Conservation (phyloP, 163 green algal species). For the Chlamydomonas reinhardtii region DNA sequence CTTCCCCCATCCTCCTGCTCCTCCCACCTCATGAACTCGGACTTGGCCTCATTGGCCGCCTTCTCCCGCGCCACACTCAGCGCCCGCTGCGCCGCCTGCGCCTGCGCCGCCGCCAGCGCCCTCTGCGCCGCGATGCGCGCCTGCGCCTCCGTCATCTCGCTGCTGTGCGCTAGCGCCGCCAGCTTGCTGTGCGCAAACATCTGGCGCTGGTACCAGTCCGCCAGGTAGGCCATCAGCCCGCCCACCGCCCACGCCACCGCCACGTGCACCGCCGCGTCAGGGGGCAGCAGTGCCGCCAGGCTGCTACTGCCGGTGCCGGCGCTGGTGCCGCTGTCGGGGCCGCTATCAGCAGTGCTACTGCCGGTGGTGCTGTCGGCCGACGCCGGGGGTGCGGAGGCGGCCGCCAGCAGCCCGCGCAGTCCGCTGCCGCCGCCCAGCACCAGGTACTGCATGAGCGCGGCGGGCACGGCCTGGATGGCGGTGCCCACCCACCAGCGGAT, state of each 20-base stretch:
- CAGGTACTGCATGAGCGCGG: slow-evolving; percentile 20
- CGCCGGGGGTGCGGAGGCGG: not conserved
- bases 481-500: slow-evolving; percentile 83
- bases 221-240: slow-evolving; percentile 82
- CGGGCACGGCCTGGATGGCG: slow-evolving; percentile 60
- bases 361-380: no score
- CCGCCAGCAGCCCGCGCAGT: not conserved
- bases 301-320: not conserved
- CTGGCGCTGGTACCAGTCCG: slow-evolving; percentile 72
- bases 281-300: slow-evolving; percentile 58
- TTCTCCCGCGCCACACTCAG: slow-evolving; percentile 81
- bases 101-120: slow-evolving; percentile 75
- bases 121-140: slow-evolving; percentile 74
- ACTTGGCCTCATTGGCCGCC: slow-evolving; percentile 88
- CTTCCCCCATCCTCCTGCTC: no score
- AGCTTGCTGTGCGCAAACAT: slow-evolving; percentile 81
- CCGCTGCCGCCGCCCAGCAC: not conserved
- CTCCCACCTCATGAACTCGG: slow-evolving; percentile 87
- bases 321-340: not conserved
- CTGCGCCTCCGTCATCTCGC: slow-evolving; percentile 78
- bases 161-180: slow-evolving; percentile 73
- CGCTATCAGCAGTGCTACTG: not conserved
- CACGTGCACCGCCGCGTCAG: slow-evolving; percentile 78
- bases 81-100: slow-evolving; percentile 73
- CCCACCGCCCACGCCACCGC: slow-evolving; percentile 83